These are phyloP conservation scores for Tephrocybe sp. DNA, from an alignment of 768 basidiomycete genomes.

Conservation along the genomic window DNA sequence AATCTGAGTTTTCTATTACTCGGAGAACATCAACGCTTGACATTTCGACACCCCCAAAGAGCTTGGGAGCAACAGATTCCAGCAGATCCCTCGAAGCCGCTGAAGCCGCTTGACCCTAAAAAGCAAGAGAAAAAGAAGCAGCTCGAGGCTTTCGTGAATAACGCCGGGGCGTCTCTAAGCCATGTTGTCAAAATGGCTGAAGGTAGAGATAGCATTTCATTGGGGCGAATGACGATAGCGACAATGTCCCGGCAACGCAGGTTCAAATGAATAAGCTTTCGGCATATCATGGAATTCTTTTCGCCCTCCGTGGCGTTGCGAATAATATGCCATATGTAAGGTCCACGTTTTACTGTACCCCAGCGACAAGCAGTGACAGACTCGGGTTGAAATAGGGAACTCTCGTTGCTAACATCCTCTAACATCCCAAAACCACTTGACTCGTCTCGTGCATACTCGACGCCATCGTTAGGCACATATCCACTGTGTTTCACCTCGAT, in stretches of 20 bases:
- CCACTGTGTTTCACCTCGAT: constrained; percentile 3
- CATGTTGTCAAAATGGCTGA: constrained; percentile 61
- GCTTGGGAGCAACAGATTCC: constrained; percentile 40
- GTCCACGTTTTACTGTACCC: too few relatives aligned
- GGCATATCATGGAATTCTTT: not conserved
- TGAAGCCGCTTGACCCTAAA: constrained; percentile 1
- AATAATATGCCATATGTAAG: too few relatives aligned
- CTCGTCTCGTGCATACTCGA: not conserved
- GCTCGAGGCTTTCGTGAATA: constrained; percentile 29
- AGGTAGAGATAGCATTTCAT: constrained; percentile 43
- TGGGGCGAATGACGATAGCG: constrained; percentile 42
- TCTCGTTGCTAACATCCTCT: too few relatives aligned
- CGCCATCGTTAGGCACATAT: not conserved
- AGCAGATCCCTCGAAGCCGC: constrained; percentile 11
- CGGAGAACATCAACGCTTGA: constrained; percentile 30
- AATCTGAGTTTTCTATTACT: constrained; percentile 46
- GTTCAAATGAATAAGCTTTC: constrained; percentile 7
- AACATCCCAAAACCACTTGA: too few relatives aligned
- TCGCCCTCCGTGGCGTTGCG: too few relatives aligned
- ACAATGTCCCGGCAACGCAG: constrained; percentile 11
- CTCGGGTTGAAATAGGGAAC: too few relatives aligned
- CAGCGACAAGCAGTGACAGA: too few relatives aligned
- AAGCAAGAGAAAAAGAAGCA: constrained; percentile 16
- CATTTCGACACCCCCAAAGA: constrained; percentile 10
- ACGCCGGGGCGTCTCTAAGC: constrained; percentile 45